Base-by-base conservation (phyloP, 108 stramenopile species). In the Epithemia pelagica region DNA sequence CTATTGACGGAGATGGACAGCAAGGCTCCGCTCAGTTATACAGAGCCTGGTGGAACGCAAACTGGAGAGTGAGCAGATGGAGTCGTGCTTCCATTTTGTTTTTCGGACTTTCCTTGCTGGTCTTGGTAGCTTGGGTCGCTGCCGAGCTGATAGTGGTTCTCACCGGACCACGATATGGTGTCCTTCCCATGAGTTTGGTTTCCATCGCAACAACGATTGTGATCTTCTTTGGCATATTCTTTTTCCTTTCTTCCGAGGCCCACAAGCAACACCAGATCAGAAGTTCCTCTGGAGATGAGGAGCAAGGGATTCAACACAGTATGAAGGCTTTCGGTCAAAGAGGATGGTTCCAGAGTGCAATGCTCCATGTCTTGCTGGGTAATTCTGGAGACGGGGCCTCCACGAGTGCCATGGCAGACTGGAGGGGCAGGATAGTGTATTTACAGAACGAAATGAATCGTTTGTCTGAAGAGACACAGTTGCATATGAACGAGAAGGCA, bases 11-110 rank as follows among this genome's bases (percentile, higher is more conserved):
- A 69, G 61, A 62, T 52, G 32, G 30, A 69, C 33, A 46, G 24
- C 59, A 7, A 55, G 21, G 25, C 54, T 61, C 55, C 21, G 31
- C 65, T 30, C 24, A 33, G 25, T 25, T 75, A 19, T 76, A 70
- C 61, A 74, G 74, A 54, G 52, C 32, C 0, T 77, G 69, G 66
- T 69, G 76, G 62, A 56, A 46, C 3, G 65, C 65, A 20, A 51
- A 66, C 1, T 27, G 59, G 15, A 32, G 58, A 19, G 37, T 30
- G 18, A 32, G 61, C 18, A 63, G 70, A 19, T 80, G 79, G 79
- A 79, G 74, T 53, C 70, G 79, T 15, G 78, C 72, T 26, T 78
- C 77, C 1, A 30, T 78, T 15, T 25, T 78, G 2, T 84, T 84
- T 64, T 79, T 84, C 54, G 56, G 56, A 27, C 52, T 84, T 15